Evolutionary conservation across 371 early-diverging fungal species (phyloP).

Genomic region (Rhizopus stolonifer): DNA sequence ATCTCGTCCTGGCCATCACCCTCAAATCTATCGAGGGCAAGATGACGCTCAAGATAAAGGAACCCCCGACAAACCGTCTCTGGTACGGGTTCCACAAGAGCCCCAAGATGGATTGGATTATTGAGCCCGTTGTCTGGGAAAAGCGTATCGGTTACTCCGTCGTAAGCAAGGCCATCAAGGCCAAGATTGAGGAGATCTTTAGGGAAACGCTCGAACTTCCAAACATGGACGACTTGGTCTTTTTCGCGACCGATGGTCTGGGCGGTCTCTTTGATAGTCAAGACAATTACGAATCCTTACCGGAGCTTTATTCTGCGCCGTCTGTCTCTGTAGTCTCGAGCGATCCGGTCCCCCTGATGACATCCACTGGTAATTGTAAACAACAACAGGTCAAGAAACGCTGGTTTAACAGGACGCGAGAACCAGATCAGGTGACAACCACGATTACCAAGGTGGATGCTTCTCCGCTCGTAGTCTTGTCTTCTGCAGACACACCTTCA

Average conservation of each 20-base stretch:
- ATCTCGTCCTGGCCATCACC: slow-evolving; percentile 75
- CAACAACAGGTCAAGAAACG: slow-evolving; percentile 5
- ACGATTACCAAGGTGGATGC: neutral
- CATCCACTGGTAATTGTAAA: slow-evolving; percentile 1
- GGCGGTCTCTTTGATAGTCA: slow-evolving; percentile 60
- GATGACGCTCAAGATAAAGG: slow-evolving; percentile 76
- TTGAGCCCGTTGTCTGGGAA: slow-evolving; percentile 85
- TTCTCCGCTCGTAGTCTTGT: neutral
- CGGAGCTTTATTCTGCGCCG: slow-evolving; percentile 22
- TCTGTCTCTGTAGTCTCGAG: slow-evolving; percentile 23
- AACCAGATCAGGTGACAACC: neutral
- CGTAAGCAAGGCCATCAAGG: slow-evolving; percentile 83
- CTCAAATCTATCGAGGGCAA: slow-evolving; percentile 70
- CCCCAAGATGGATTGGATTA: slow-evolving; percentile 74
- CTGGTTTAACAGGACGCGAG: slow-evolving; percentile 17
- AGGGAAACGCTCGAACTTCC: slow-evolving; percentile 82
- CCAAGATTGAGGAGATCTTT: slow-evolving; percentile 79
- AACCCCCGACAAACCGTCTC: slow-evolving; percentile 81
- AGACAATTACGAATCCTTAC: slow-evolving; percentile 14
- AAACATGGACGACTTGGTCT: slow-evolving; percentile 88
- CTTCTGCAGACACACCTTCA: slow-evolving; percentile 16
- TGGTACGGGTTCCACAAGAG: slow-evolving; percentile 88
- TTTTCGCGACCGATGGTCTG: slow-evolving; percentile 63
- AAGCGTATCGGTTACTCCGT: slow-evolving; percentile 76
- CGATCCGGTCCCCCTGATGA: slow-evolving; percentile 17